Base-by-base conservation (phyloP, 768 basidiomycete genomes). In the Lactifluus pinguis region DNA sequence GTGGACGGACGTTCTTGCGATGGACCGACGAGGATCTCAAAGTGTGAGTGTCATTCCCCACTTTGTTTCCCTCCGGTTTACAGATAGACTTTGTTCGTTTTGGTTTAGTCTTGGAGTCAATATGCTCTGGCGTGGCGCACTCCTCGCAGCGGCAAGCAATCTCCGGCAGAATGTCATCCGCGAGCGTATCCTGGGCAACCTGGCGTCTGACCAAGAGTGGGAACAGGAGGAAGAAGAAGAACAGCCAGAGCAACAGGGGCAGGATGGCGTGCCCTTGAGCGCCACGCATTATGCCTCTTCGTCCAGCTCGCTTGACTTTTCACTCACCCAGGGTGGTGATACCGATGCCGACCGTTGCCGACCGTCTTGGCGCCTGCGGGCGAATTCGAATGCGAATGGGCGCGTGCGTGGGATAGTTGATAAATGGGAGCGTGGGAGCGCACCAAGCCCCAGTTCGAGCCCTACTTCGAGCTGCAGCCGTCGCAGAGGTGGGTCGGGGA, bases 1-100 rank as follows among this genome's bases (percentile, higher is more conserved):
- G 73, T 0, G 87, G 88, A 13, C 75, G 79, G 47, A 75, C 73
- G 13, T 84, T 90, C 67, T 67, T 90, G 63, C 76, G 83, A 42
- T 73, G 89, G 59, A 80, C 77, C 17, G 80, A 85, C 47, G 75
- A 72, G 11, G 84, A 87, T 70, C 72, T 89, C 49, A 76, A 77
- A 42, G 69, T 69, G 87, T 88, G 63, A 49, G 83, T 76, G 6
- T 53, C 13, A 44, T n/a, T 39, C 11, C 4, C 38, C 32, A 60
- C 34, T 19, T 42, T 29, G 30, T 61, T 21, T 66, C 25, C 25
- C 47, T 34, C 45, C 4, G 47, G 11, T 13, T 3, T 11, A 4
- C 42, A 38, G 39, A 14, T 21, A 8, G 29, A 0, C 38, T 47
- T 21, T 0, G 1, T 8, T 21, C 0, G 1, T 8, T 30, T 41